phyloP scores from a whole-genome alignment of 495 filamentous ascomycete genomes.

The Pseudoneurospora amorphoporcata region DNA sequence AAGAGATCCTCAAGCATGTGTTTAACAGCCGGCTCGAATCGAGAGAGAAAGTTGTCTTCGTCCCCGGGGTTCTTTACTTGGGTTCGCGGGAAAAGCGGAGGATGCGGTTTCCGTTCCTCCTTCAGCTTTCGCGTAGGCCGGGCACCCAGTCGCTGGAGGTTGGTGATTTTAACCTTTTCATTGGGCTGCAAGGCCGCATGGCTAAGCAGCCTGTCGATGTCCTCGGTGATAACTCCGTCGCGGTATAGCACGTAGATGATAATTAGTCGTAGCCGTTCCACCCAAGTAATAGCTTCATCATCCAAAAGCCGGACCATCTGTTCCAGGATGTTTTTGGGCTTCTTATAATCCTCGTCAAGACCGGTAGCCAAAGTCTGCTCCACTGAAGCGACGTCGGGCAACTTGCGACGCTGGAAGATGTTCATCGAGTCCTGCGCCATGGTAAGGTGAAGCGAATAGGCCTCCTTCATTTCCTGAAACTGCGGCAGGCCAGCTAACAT shows the following conservation, averaged over 20 bases:
- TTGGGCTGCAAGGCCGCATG: constrained; percentile 74
- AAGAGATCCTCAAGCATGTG: constrained; percentile 69
- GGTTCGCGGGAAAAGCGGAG: constrained; percentile 52
- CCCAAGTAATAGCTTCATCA: constrained; percentile 54
- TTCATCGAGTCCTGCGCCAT: constrained; percentile 99
- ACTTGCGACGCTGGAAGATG: constrained; percentile 70
- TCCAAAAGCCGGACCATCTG: constrained; percentile 80
- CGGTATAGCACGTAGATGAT: constrained; percentile 77
- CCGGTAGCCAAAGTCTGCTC: constrained; percentile 86
- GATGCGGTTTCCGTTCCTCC: constrained; percentile 54
- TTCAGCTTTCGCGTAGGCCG: constrained; percentile 64
- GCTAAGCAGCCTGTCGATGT: constrained; percentile 72
- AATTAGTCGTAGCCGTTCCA: constrained; percentile 76
- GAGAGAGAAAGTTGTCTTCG: constrained; percentile 55
- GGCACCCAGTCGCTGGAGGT: constrained; percentile 74
- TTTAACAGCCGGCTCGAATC: constrained; percentile 64
- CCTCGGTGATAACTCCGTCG: constrained; percentile 78
- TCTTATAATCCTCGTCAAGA: constrained; percentile 82
- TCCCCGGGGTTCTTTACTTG: constrained; percentile 43
- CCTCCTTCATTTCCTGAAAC: constrained; percentile 88
- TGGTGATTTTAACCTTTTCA: constrained; percentile 53
- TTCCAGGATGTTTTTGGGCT: constrained; percentile 79
- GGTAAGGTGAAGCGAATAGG: constrained; percentile 85
- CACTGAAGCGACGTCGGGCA: constrained; percentile 74
- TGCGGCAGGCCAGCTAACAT: constrained; percentile 93